Evolutionary conservation across 495 filamentous ascomycete species (phyloP).

Genomic region (Letharia columbiana): DNA sequence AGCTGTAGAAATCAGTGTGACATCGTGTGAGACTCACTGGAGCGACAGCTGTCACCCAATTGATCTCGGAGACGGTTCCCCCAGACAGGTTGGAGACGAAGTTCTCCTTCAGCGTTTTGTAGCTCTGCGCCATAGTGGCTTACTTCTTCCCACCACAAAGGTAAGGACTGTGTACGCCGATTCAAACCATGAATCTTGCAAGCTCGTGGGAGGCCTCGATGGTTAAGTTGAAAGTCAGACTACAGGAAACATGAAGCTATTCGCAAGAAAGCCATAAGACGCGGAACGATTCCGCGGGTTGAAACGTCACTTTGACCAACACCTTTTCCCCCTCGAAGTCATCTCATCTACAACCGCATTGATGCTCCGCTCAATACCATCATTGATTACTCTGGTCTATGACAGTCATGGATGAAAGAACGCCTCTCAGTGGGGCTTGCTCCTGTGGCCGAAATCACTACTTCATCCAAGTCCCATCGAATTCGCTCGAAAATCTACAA

Average conservation of each 20-base stretch:
- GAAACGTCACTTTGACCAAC: neutral
- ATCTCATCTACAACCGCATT: neutral
- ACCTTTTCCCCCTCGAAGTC: neutral
- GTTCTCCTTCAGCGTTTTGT: constrained; percentile 87
- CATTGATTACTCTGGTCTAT: neutral
- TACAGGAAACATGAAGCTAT: constrained; percentile 1
- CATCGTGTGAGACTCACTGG: constrained; percentile 52
- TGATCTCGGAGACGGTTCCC: constrained; percentile 76
- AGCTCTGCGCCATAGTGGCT: constrained; percentile 48
- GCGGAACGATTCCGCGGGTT: constrained; percentile 1
- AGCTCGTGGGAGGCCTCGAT: neutral
- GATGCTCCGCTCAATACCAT: constrained; percentile 3
- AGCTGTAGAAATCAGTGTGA: constrained; percentile 7
- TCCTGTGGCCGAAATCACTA: constrained; percentile 82
- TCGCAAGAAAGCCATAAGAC: too few species aligned
- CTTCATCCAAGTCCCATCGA: constrained; percentile 55
- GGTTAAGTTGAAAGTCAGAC: neutral
- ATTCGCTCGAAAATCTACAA: constrained; percentile 46
- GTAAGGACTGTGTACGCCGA: neutral
- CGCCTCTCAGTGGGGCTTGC: constrained; percentile 63
- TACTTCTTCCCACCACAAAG: neutral
- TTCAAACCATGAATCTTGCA: neutral
- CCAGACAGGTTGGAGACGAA: constrained; percentile 92
- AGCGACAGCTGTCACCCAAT: constrained; percentile 70
- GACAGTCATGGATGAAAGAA: constrained; percentile 36